These are phyloP conservation scores for Nematocida ausubeli DNA, from an alignment of 371 early-diverging fungal species.

Conservation along the genomic window DNA sequence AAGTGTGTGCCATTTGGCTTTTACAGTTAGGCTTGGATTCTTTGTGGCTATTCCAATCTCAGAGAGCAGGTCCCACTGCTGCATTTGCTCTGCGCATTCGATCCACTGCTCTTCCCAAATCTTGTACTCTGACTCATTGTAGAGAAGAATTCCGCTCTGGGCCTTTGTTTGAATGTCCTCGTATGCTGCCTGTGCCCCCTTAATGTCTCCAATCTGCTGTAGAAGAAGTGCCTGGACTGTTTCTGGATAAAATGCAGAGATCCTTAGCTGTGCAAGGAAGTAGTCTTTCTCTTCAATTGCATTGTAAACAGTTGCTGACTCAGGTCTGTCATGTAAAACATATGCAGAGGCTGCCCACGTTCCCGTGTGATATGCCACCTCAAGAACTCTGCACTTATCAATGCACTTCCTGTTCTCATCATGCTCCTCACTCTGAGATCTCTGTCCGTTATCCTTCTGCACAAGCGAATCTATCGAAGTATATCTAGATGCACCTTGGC, in stretches of 20 bases:
- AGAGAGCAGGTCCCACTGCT: conserved; percentile 92
- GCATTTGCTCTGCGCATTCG: conserved; percentile 78
- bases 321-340: conserved; percentile 6
- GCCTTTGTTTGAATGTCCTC: conserved; percentile 87
- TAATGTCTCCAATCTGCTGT: conserved; percentile 87
- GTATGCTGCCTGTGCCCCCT: conserved; percentile 79
- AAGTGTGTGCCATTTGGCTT: conserved; percentile 47
- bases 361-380: conserved; percentile 27
- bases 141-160: conserved; percentile 70
- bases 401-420: background rate
- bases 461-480: background rate
- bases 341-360: conserved; percentile 3
- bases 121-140: conserved; percentile 87
- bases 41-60: conserved; percentile 83
- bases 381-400: conserved; percentile 7
- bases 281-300: conserved; percentile 71
- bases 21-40: conserved; percentile 65
- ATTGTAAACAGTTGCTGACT: background rate
- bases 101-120: conserved; percentile 96
- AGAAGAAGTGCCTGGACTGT: conserved; percentile 88
- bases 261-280: conserved; percentile 83
- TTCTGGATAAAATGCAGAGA: conserved; percentile 81
- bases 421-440: background rate
- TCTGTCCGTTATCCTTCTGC: background rate
- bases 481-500: conserved; percentile 9